Conservation (phyloP, 805 yeast genomes). For the Metschnikowia baotianmanensis region DNA sequence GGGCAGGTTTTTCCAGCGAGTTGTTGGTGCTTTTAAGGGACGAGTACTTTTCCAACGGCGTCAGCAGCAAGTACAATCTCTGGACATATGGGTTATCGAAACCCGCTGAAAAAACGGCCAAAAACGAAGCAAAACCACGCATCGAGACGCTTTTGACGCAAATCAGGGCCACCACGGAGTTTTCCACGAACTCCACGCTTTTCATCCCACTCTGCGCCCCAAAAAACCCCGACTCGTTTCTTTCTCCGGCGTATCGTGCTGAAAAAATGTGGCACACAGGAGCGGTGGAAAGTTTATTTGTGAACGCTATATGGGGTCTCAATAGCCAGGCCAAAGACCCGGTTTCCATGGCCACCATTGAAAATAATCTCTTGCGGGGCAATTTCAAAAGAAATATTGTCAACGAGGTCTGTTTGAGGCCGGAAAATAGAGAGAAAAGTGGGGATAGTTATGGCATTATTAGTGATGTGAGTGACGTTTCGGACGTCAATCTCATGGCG, state of each 20-base stretch:
- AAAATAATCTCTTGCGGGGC: conserved; percentile 40
- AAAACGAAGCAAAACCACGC: no score
- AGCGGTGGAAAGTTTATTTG: conserved; percentile 29
- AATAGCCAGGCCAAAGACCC: conserved; percentile 33
- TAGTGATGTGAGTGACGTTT: conserved; percentile 18
- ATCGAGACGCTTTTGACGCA: conserved; percentile 31
- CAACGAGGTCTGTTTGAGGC: conserved; percentile 28
- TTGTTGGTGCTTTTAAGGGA: conserved; percentile 59
- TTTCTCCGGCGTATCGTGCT: conserved; percentile 11
- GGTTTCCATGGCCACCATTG: conserved; percentile 44
- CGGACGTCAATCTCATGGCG: conserved; percentile 17
- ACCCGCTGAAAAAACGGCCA: background rate
- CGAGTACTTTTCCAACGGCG: conserved; percentile 52
- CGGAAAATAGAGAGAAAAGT: background rate
- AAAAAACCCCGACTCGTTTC: conserved; percentile 6
- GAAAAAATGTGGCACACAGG: conserved; percentile 44
- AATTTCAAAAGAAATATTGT: conserved; percentile 49
- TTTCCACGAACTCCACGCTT: conserved; percentile 50
- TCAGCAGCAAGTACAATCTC: conserved; percentile 32
- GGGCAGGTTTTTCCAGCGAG: conserved; percentile 74
- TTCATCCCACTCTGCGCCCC: conserved; percentile 50
- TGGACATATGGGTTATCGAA: conserved; percentile 34
- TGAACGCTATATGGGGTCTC: conserved; percentile 44
- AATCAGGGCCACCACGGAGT: conserved; percentile 44
- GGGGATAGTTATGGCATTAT: conserved; percentile 12